Percentiles rank a stretch among this genome's conserved stretches.
Evolutionary conservation across 352 stramenopile species (phyloP).

Genomic region (Phytophthora pisi): DNA sequence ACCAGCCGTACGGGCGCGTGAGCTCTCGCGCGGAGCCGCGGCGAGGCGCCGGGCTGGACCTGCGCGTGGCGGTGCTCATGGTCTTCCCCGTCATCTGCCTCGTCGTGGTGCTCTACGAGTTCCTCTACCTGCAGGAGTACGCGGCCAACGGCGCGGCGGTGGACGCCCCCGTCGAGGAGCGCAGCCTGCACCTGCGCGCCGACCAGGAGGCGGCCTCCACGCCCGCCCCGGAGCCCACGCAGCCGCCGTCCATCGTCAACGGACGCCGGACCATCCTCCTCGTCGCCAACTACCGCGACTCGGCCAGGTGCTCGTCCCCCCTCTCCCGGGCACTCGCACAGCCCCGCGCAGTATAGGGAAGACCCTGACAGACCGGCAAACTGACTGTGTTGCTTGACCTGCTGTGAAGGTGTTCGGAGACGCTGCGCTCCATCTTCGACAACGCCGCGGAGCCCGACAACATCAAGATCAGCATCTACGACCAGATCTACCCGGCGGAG

Average conservation of each 20-base stretch:
- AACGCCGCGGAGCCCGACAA: constrained; percentile 65
- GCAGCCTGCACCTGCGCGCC: constrained; percentile 31
- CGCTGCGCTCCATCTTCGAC: constrained; percentile 79
- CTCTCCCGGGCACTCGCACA: neutral
- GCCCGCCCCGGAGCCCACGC: constrained; percentile 15
- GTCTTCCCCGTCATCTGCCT: constrained; percentile 73
- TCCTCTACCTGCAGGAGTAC: constrained; percentile 80
- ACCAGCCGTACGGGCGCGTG: constrained; percentile 67
- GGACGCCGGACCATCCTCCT: constrained; percentile 78
- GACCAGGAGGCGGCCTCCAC: constrained; percentile 28
- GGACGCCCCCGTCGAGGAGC: constrained; percentile 37
- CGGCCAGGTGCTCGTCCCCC: constrained; percentile 41
- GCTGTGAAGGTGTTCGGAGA: constrained; percentile 63
- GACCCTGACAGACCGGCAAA: neutral
- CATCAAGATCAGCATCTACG: constrained; percentile 66
- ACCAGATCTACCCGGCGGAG: constrained; percentile 74
- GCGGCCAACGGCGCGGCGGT: constrained; percentile 39
- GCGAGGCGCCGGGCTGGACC: constrained; percentile 47
- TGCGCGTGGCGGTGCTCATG: constrained; percentile 68
- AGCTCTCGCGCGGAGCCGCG: constrained; percentile 52
- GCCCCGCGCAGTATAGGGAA: no score
- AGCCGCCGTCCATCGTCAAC: constrained; percentile 51
- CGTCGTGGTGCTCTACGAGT: constrained; percentile 80
- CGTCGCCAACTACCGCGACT: constrained; percentile 86
- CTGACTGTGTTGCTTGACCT: constrained; percentile 6